Evolutionary conservation across 768 basidiomycete genomes (phyloP), one percentile per base, ranked within the genome.

Genomic region (Stropharia rugosoannulata): DNA sequence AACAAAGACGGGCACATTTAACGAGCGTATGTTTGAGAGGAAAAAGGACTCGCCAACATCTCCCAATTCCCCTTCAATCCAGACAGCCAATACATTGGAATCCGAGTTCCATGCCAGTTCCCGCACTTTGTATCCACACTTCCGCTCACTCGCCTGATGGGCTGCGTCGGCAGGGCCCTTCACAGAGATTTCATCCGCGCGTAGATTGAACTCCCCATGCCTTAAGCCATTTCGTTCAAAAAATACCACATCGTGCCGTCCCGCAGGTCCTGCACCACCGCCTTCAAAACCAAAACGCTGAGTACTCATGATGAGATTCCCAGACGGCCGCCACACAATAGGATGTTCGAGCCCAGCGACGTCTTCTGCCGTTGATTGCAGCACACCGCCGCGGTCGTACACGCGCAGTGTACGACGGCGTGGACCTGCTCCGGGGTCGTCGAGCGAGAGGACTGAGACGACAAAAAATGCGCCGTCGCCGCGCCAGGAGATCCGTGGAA

Each of bases 141-240:
- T 72, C 58, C 73, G 66, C 10, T 72, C 71, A 16, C 67, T 68
- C 12, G 65, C 68, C 19, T 62, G 59, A 18, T 66, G 55, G 36
- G 65, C 54, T n/a, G 60, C 64, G 40, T 79, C 74, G 29, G n/a
- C 43, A n/a, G 7, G n/a, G 39, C 80, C 64, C 54, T 63, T 65
- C 55, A 73, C 64, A 3, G 51, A 51, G 22, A 77, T 54, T 38
- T 74, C 70, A 1, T 57, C 67, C 9, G 69, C 67, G 22, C 77
- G 72, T 37, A 98, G 66, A 36, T 76, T 79, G 68, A 97, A 98
- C 53, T 97, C 94, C 4, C 94, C 92, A 63, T 97, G 91, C 56
- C 95, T 73, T 56, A 99, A 71, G 1, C 97, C 97, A 69, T 99
- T 99, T 61, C 93, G 77, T 74, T 99, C 97, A 56, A 96, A 95